Base-by-base conservation (phyloP, 208 protist genomes). In the Leptomonas seymouri region DNA sequence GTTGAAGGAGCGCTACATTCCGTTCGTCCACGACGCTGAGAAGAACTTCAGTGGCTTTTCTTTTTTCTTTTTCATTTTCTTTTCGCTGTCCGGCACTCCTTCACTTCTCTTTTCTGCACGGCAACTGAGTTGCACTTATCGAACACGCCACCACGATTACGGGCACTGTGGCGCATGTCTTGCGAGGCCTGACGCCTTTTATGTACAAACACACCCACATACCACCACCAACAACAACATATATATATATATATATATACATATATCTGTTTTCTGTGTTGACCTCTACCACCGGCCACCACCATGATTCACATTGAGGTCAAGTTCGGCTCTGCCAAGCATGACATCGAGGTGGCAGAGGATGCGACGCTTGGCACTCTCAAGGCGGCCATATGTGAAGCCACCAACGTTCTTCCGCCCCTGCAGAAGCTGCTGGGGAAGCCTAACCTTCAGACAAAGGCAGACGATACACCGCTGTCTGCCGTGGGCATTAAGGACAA, bases 341-440 rank as follows among this genome's bases (percentile, higher is more conserved):
- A 80, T 63, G 20, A 57, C 48, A 65, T 89, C 42, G 75, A 87
- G 64, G 54, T 92, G 36, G n/a, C 67, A 2, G 83, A 83, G 34
- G 63, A 57, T 21, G 74, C 74, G 16, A 86, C 79, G 16, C 71
- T 93, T 23, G 69, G 71, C 16, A 50, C 68, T 8, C 74, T 93
- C 49, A 82, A 82, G 51, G 54, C 51, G 16, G 36, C 39, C 25
- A 77, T 93, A 25, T 51, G 53, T 23, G 68, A 55, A 7, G 62
- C 42, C 39, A 88, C 82, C 44, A 72, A 74, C 55, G 82, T 93
- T 1, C 67, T 77, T 14, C 79, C 79, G 18, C 25, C 62, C 4
- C 51, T 86, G 41, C 87, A 90, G 57, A 90, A 89, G 61, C 49
- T 93, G 28, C 46, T 90, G 44, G 84, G 84, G 23, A 88, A 89